phyloP scores from a whole-genome alignment of 2,329 filamentous ascomycete genomes.

The Sporothrix protearum region DNA sequence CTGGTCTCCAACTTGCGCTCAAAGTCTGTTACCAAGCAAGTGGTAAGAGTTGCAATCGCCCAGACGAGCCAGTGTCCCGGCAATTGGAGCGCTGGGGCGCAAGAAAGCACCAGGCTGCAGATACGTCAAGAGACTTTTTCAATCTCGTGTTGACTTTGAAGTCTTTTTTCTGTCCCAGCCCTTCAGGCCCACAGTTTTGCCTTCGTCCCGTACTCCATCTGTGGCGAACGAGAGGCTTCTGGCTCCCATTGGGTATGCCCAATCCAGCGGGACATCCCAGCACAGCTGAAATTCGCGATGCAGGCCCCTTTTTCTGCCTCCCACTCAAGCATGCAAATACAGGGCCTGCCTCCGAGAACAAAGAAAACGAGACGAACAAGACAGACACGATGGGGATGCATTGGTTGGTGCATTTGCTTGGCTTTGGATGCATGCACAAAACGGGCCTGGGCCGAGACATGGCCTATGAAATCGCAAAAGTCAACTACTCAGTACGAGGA shows the following conservation, averaged over 20 bases:
- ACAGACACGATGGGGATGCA: background rate
- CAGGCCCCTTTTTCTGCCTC: background rate
- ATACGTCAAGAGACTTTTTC: background rate
- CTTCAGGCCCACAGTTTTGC: background rate
- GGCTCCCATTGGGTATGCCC: background rate
- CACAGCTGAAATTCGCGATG: constrained; percentile 1
- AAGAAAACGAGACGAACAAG: background rate
- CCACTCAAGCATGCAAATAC: background rate
- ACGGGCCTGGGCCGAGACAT: background rate
- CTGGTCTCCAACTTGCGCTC: background rate
- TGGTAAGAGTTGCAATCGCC: background rate
- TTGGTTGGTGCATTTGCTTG: background rate
- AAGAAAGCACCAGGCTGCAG: background rate
- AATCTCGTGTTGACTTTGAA: background rate
- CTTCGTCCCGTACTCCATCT: background rate
- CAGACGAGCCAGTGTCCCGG: background rate
- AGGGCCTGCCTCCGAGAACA: background rate
- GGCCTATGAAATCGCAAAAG: background rate
- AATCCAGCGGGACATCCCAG: background rate
- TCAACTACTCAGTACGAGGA: background rate
- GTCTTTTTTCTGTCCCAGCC: background rate
- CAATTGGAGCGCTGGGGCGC: background rate
- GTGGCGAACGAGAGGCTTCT: background rate
- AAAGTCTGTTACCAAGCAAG: constrained; percentile 4
- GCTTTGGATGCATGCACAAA: background rate